Evolutionary conservation across 352 stramenopile genomes (phyloP), one percentile per base, ranked within the genome.

Genomic region (Phytophthora kernoviae): DNA sequence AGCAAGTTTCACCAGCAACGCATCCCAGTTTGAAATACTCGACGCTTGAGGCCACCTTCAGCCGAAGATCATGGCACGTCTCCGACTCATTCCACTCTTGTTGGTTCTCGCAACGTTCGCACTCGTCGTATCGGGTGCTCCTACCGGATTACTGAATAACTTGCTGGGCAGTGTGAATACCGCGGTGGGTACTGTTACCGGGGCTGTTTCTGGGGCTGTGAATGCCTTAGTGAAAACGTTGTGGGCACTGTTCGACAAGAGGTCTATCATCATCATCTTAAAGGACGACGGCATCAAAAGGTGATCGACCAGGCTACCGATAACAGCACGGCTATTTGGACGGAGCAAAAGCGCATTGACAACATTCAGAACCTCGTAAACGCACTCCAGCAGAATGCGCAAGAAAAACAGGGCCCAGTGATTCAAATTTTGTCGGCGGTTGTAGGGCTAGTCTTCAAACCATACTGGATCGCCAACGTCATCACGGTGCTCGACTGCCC

Each of bases 381-480:
- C 22, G 59, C 51, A 21, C 64, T 77, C 20, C 26, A 77, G 34
- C 15, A 44, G 11, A 30, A 71, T 27, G 41, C 63, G 2, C 15
- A 58, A 10, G 0, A 41, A 0, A 46, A 2, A 9, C 63, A 73
- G 62, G 39, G 20, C n/a, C 44, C 57, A 0, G 33, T 75, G 26
- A 26, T 50, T 8, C 15, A 60, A 12, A n/a, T 76, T 4, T 51
- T 76, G 17, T 3, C 0, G 15, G 1, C 8, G 15, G 10, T 64
- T n/a, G 42, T 30, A 1, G 58, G 45, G 0, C n/a, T 66, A 11
- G 10, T 47, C 11, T 73, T 57, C 30, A 42, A 53, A 18, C 61
- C 30, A 22, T 37, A 61, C 32, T 82, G 73, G 73, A 77, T 82
- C 59, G 69, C 21, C 43, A 79, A 79, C 68, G 68, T 68, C 10